Evolutionary conservation across 768 basidiomycete genomes (phyloP), one percentile per base, ranked within the genome.

Genomic region (Paxillus involutus): DNA sequence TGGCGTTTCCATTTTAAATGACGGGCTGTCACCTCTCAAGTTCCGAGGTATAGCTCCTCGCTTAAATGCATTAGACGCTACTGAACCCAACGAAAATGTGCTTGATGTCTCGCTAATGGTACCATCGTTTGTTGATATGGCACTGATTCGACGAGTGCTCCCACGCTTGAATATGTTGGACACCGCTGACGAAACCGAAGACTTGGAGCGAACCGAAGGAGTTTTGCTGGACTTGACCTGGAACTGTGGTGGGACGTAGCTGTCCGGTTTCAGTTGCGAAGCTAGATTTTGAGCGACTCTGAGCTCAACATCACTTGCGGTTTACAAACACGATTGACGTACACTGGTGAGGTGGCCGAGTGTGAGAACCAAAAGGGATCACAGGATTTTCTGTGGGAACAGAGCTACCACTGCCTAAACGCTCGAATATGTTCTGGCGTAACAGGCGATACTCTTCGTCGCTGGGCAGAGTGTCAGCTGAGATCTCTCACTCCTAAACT

Each of bases 381-480:
- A 89, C 66, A 21, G 89, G 75, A 10, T 64, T 68, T 67, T 91
- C 89, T 37, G 78, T 75, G 6, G 89, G 88, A 19, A 88, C 76
- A 9, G 73, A 64, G 24, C 81, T 73, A 47, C 75, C 78, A 56
- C 73, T 81, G 14, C 88, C 79, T 62, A 90, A 83, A 49, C 91
- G 82, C 66, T 92, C 89, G 60, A 94, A 93, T 37, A 94, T 75
- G 64, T 86, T 90, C 69, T 91, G 90, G 42, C 91, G 84, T 12
- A 94, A 79, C 41, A 93, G 69, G 47, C 91, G 84, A 67, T 93
- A 93, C 66, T 91, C 91, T 60, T 92, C 89, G 70, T 93, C 88
- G 65, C 91, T 93, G 62, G 33, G 48, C 33, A 53, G 9, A 3
- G 44, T 6, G 47, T 59, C 52, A 52, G 53, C 51, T 44, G 33